phyloP scores from a whole-genome alignment of 768 basidiomycete species.

The Cystoderma amianthinum region DNA sequence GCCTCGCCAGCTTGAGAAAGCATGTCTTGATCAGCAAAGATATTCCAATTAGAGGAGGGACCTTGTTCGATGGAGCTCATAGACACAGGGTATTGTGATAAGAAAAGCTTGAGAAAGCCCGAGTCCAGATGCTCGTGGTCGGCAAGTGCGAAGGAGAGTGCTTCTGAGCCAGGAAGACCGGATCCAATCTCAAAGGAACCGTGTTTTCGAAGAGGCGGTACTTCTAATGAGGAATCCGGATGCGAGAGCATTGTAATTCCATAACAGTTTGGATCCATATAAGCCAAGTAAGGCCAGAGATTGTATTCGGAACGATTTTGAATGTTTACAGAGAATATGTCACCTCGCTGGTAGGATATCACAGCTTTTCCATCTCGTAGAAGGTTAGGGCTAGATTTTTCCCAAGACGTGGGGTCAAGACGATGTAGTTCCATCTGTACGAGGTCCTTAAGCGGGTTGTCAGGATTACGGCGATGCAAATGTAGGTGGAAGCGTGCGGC shows the following conservation, averaged over 20 bases:
- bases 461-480: conserved; percentile 42
- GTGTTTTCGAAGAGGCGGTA: conserved; percentile 38
- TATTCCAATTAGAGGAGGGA: conserved; percentile 10
- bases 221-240: conserved; percentile 26
- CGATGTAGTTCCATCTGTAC: conserved; percentile 48
- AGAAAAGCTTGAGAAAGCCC: conserved; percentile 53
- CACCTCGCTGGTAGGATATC: conserved; percentile 31
- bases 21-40: neutral
- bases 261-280: conserved; percentile 52
- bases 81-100: conserved; percentile 42
- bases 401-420: conserved; percentile 37
- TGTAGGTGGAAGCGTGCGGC: conserved; percentile 57
- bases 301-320: conserved; percentile 42
- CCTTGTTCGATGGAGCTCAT: conserved; percentile 44
- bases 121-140: conserved; percentile 30
- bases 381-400: conserved; percentile 35
- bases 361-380: conserved; percentile 40
- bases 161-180: conserved; percentile 35
- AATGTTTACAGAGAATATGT: conserved; percentile 41
- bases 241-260: conserved; percentile 50
- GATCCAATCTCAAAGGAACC: conserved; percentile 33
- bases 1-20: conserved; percentile 3
- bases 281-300: conserved; percentile 58
- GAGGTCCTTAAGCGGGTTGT: conserved; percentile 36
- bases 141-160: conserved; percentile 35